Evolutionary conservation across 2,329 filamentous ascomycete species (phyloP), one percentile per base, ranked within the genome.

Genomic region (Cryoendolithus antarcticus): DNA sequence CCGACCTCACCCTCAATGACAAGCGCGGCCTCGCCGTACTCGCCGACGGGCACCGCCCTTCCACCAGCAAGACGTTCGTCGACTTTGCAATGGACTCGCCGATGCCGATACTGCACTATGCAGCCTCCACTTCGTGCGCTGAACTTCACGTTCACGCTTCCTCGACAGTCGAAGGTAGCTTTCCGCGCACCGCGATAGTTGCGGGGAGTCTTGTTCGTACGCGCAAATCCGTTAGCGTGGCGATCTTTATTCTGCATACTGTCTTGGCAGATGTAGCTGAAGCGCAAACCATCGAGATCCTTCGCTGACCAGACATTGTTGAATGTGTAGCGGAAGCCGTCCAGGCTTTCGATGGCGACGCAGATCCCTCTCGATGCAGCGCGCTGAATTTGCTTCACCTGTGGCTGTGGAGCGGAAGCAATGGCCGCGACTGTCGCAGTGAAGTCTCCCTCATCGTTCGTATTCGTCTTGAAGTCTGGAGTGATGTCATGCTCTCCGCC

Each of bases 221-320:
- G 46, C 10, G 48, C 46, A 37, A 52, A 56, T n/a, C 50, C 55
- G 42, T 69, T 68, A 5, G 64, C 65, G 32, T 64, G 63, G 33
- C 65, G 58, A 48, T 68, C 65, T 47, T 69, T 69, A 50, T 69
- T 69, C 51, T 67, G 61, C 51, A 68, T 56, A 47, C 62, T 66
- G 54, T 69, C 65, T 49, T 67, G 66, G 52, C 65, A 69, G 45
- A 66, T 66, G 53, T 67, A 68, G 24, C 62, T 65, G 53, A 65
- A 68, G 44, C 65, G 59, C 44, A 60, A 62, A 35, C 66, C 63
- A 42, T 67, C 62, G 42, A 65, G 63, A 28, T 66, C 53, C 34
- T 54, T 58, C 44, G 63, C 64, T 34, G 60, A 60, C 65, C 65
- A 68, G 44, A 62, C 64, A 43, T 69, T 67, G 55, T 67, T 65